Evolutionary conservation across 345 rosid genomes (phyloP).

Genomic region (Pistacia integerrima): DNA sequence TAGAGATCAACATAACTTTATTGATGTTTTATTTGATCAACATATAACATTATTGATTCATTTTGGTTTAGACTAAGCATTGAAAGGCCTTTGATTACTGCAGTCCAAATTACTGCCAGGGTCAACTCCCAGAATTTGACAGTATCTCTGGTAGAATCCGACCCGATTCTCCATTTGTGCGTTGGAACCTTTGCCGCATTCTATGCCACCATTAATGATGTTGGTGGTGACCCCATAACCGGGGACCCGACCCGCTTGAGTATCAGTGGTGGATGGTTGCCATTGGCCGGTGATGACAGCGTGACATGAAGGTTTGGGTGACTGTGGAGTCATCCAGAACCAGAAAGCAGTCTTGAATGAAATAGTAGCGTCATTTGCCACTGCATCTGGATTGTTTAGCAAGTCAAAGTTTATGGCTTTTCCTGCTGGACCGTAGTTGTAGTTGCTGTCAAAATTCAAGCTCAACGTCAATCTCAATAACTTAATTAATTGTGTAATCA

Average conservation of each 20-base stretch:
- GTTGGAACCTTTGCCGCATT: constrained; percentile 24
- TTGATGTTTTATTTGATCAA: neutral
- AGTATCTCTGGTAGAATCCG: constrained; percentile 34
- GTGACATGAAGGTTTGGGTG: constrained; percentile 32
- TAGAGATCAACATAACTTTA: neutral
- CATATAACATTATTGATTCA: neutral
- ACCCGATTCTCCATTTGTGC: constrained; percentile 12
- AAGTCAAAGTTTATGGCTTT: constrained; percentile 20
- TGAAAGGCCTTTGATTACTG: constrained; percentile 35
- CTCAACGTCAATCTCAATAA: neutral
- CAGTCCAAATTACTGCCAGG: constrained; percentile 31
- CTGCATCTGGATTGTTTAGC: constrained; percentile 23
- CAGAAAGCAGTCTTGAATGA: constrained; percentile 38
- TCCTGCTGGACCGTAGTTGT: constrained; percentile 37
- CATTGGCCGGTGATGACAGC: constrained; percentile 24
- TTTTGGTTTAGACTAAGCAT: neutral
- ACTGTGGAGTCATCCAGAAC: constrained; percentile 43
- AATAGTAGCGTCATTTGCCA: constrained; percentile 21
- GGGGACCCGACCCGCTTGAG: constrained; percentile 18
- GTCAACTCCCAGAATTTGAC: constrained; percentile 18
- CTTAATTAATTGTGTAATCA: too few species aligned
- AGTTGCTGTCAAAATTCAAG: constrained; percentile 28
- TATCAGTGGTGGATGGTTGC: constrained; percentile 17
- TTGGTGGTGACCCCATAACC: constrained; percentile 41
- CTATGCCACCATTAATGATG: constrained; percentile 30